phyloP scores from a whole-genome alignment of 2,329 filamentous ascomycete species.

The Coniochaeta sp. region DNA sequence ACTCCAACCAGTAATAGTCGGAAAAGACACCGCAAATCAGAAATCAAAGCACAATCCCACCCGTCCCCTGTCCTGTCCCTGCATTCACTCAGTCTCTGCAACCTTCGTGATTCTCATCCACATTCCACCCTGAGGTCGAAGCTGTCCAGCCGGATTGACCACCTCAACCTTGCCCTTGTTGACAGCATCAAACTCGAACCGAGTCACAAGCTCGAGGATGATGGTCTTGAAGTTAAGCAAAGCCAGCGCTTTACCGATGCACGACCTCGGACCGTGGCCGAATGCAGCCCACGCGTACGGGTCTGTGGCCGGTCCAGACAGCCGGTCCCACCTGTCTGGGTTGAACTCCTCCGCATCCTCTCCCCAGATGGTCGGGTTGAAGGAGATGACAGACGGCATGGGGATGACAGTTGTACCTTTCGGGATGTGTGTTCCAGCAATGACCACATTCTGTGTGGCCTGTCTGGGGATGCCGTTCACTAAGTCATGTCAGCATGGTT shows the following conservation, averaged over 20 bases:
- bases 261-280: conserved; percentile 26
- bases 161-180: conserved; percentile 4
- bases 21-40: neutral
- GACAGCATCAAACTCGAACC: conserved; percentile 19
- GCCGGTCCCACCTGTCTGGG: conserved; percentile 15
- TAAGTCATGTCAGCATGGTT: neutral
- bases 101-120: neutral
- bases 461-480: neutral
- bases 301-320: conserved; percentile 14
- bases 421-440: conserved; percentile 15
- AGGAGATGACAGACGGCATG: conserved; percentile 10
- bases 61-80: no score
- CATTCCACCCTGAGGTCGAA: neutral
- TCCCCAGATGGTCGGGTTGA: conserved; percentile 17
- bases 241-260: conserved; percentile 27
- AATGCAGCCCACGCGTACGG: conserved; percentile 27
- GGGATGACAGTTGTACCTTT: conserved; percentile 16
- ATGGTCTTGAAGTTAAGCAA: conserved; percentile 29
- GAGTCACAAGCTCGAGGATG: conserved; percentile 21
- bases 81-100: neutral
- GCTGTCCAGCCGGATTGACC: neutral
- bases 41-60: neutral
- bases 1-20: neutral
- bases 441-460: conserved; percentile 9
- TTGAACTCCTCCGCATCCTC: conserved; percentile 14